A percentile compares a stretch with the other conserved stretches of the same genome.
Conservation (phyloP, 495 filamentous ascomycete species). For the Penicillium bialowiezense region DNA sequence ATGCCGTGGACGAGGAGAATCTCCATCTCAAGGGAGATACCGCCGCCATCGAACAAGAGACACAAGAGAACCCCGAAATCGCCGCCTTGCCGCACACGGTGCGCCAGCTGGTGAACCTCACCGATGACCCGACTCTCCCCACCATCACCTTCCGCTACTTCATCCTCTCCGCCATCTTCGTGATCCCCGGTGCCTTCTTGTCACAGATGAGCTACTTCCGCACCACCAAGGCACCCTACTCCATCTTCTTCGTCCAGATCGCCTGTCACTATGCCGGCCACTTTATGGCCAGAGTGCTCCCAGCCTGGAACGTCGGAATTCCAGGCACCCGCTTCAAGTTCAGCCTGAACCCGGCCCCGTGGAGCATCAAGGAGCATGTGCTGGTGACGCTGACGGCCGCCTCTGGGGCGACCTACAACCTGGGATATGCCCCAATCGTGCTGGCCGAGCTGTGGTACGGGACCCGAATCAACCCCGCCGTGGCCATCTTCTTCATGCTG, state of each 20-base stretch:
- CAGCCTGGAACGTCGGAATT: slow-evolving; percentile 41
- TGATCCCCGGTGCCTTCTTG: slow-evolving; percentile 51
- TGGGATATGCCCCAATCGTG: slow-evolving; percentile 48
- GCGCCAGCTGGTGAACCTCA: slow-evolving; percentile 50
- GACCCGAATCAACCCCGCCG: slow-evolving; percentile 44
- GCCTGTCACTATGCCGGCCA: slow-evolving; percentile 53
- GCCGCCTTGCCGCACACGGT: slow-evolving; percentile 47
- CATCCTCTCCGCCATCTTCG: slow-evolving; percentile 49
- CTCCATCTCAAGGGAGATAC: slow-evolving; percentile 16
- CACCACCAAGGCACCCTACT: slow-evolving; percentile 54
- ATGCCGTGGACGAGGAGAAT: slow-evolving; percentile 20
- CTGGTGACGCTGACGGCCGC: slow-evolving; percentile 53
- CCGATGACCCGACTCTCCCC: slow-evolving; percentile 49
- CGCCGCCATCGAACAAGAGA: slow-evolving; percentile 26
- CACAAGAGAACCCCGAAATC: slow-evolving; percentile 45
- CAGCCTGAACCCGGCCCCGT: slow-evolving; percentile 54
- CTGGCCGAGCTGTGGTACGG: slow-evolving; percentile 54
- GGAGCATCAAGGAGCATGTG: slow-evolving; percentile 58
- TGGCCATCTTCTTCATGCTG: slow-evolving; percentile 57
- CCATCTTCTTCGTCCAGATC: slow-evolving; percentile 57
- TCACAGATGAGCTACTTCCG: slow-evolving; percentile 53
- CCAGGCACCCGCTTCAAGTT: slow-evolving; percentile 49
- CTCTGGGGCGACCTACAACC: slow-evolving; percentile 52
- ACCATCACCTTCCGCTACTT: slow-evolving; percentile 58
- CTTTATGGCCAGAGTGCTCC: slow-evolving; percentile 50